Base-by-base conservation (phyloP, 371 early-diverging fungal species). In the Fennellomyces sp. region DNA sequence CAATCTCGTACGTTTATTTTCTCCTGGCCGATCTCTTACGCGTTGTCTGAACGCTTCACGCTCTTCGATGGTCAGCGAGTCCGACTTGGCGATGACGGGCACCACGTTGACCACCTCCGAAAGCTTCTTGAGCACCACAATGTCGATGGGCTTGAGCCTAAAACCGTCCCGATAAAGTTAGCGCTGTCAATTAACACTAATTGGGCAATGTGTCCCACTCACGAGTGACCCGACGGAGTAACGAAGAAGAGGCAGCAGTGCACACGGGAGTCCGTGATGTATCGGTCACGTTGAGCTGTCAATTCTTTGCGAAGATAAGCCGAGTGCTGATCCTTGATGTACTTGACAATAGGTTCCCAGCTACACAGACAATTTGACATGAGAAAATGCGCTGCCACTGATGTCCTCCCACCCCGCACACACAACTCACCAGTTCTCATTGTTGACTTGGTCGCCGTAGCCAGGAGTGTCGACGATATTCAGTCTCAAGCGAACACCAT, bases 261-360 rank as follows among this genome's bases (percentile, higher is more conserved):
- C 59, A 94, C 83, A 60, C 93, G 68, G 28, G 87, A 84, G 64
- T 94, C 94, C 69, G 88, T 85, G 70, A 94, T 92, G 68, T 86
- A 84, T 36, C 89, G 84, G 42, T 91, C 91, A 62, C 94, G 88
- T 64, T 78, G 83, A 42, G 94, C 90, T 47, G 92, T 91, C 52
- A 90, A 81, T 80, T 89, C 94, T 68, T 88, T 92, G 78, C 87
- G 92, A 70, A 94, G 84, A 75, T 90, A 94, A 50, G 88, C 86
- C 21, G 89, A 88, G 75, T 93, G 92, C 75, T 93, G 93, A 69
- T 94, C 93, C 78, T 92, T 90, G 68, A 96, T 92, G 73, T 94
- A 93, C 67, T 90, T 90, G 74, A 91, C 84, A 56, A 93, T 90
- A 33, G 90, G 90, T 60, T 89, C 91, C 92, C 92, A 93, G 78